phyloP scores from a whole-genome alignment of 441 rosid genomes.

The Aquilaria agallochum region DNA sequence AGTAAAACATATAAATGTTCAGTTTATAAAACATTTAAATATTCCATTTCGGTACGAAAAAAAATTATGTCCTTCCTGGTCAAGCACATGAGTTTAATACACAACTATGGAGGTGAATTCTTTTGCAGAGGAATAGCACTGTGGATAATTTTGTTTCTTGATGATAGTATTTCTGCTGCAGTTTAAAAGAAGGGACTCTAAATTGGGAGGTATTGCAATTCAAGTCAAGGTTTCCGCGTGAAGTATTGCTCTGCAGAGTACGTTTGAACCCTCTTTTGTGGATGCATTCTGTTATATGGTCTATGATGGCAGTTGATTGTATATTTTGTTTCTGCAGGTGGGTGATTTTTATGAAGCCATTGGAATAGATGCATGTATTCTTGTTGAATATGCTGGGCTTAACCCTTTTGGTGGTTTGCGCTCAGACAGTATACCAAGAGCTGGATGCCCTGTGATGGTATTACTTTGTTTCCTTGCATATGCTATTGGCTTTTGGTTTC shows the following conservation, averaged over 20 bases:
- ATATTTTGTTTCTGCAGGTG: constrained; percentile 46
- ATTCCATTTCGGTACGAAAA: too few relatives aligned
- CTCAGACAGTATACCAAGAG: constrained; percentile 84
- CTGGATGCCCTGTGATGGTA: constrained; percentile 99
- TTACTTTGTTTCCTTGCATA: constrained; percentile 7
- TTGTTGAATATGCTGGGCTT: constrained; percentile 95
- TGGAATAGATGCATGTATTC: constrained; percentile 97
- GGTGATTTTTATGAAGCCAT: constrained; percentile 98
- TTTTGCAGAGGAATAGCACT: not conserved
- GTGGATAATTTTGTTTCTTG: not conserved
- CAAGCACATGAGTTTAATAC: not conserved
- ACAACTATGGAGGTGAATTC: not conserved
- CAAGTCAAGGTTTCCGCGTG: constrained; percentile 93
- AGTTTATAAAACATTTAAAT: too few relatives aligned
- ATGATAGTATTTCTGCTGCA: constrained; percentile 29
- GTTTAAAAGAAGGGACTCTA: constrained; percentile 91
- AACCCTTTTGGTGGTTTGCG: constrained; percentile 98
- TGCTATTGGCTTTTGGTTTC: constrained; percentile 2
- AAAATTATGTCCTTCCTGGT: not conserved
- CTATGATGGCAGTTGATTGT: constrained; percentile 9
- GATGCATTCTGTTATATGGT: not conserved
- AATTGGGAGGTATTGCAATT: constrained; percentile 91
- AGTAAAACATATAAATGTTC: too few relatives aligned
- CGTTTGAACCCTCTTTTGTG: constrained; percentile 18
- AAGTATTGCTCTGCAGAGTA: constrained; percentile 97